Conservation (phyloP, 352 stramenopile genomes). For the Phytopythium chamaehyphon region DNA sequence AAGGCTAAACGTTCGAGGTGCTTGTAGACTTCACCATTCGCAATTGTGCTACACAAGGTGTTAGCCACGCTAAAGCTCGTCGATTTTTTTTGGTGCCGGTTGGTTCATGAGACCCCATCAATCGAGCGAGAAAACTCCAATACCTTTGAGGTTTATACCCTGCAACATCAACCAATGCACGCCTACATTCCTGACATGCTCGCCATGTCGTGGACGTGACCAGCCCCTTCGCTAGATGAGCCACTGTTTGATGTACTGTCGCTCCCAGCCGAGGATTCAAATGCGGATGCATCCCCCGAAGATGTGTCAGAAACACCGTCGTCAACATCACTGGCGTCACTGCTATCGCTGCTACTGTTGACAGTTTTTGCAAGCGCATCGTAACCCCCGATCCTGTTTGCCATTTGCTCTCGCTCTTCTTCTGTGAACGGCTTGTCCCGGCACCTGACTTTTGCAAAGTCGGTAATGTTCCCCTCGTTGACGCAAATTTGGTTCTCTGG, state of each 20-base stretch:
- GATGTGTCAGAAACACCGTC: too few species aligned
- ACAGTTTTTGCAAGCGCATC: not conserved
- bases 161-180: not conserved
- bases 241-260: not conserved
- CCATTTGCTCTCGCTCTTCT: not conserved
- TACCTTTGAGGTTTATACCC: too few species aligned
- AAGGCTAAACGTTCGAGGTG: too few species aligned
- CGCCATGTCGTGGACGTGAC: constrained; percentile 1
- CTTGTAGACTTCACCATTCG: too few species aligned
- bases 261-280: not conserved
- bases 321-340: too few species aligned
- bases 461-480: not conserved
- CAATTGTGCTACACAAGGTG: too few species aligned
- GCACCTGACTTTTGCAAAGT: constrained; percentile 3
- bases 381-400: not conserved
- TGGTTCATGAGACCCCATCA: too few species aligned
- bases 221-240: not conserved
- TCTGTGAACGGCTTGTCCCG: not conserved
- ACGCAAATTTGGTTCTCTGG: constrained; percentile 6
- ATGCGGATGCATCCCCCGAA: too few species aligned
- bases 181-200: constrained; percentile 3
- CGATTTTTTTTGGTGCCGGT: too few species aligned
- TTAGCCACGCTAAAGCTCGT: too few species aligned
- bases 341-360: too few species aligned
- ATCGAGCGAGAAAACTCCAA: too few species aligned